Evolutionary conservation across 306 rosid genomes (phyloP), one percentile per base, ranked within the genome.

Genomic region (Pyrus pyrifolia): DNA sequence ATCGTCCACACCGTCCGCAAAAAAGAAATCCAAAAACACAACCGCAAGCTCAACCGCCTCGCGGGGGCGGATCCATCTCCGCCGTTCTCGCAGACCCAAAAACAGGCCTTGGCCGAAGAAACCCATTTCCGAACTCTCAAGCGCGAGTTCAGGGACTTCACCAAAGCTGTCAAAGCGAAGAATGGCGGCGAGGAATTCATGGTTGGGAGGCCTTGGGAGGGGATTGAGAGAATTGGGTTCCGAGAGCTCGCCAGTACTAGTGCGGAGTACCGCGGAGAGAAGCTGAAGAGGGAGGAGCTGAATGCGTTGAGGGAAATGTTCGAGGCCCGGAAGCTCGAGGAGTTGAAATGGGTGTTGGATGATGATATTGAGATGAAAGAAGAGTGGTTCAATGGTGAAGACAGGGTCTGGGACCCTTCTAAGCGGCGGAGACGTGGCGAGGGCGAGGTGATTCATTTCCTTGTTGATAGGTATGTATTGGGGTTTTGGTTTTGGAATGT

Each of bases 141-240:
- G 52, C 74, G 38, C 45, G 97, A 94, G 74, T 94, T 80, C 83
- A 81, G 66, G 72, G 81, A 75, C 17, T 93, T 93, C 81, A 79
- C 79, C 35, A 83, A 75, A 75, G 88, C 87, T 5, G 40, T 89
- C n/a, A 79, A 84, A 59, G 76, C 82, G 9, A 78, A 67, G 53
- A 71, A 44, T 12, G 78, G 79, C 19, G 65, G 18, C 4, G 76
- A 80, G 35, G 31, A 30, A 31, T 31, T 40, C 55, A 72, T 86
- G 87, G 86, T 65, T 40, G 98, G 96, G 71, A 88, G 75, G 84
- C 98, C 98, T 0, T 93, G 98, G 98, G 91, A 91, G 76, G 89
- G 85, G 52, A 30, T 80, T 77, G 73, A 76, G 45, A 76, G 77
- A 66, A 78, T 85, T 75, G 87, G 83, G 71, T 77, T 93, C 60